Base-by-base conservation (phyloP, 2,329 filamentous ascomycete species). In the Sclerotinia sclerotiorum region DNA sequence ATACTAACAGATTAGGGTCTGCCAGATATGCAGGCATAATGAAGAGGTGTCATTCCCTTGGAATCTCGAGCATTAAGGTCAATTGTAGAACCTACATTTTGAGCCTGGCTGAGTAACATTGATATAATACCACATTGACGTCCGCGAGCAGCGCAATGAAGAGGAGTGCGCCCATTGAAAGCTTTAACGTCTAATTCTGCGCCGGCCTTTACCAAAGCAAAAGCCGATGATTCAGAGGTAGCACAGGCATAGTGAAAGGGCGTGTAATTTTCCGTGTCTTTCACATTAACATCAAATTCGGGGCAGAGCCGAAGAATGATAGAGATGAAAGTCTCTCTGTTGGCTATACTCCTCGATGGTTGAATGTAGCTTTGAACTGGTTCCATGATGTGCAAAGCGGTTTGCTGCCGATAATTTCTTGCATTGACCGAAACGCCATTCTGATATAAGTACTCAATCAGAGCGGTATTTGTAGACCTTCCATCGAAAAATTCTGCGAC, bases 71-170 rank as follows among this genome's bases (percentile, higher is more conserved):
- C 35, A 27, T 70, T 42, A 24, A 72, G 21, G 1, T 44, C n/a
- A 17, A 63, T 51, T 0, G 32, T 15, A 0, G 54, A 44, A 24
- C 32, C 51, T 27, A 48, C 60, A 10, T 32, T 6, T 39, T 68
- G 48, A 57, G 32, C 35, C 24, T 58, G 19, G 17, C 48, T n/a
- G 4, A 70, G 54, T 11, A 73, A 56, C 35, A 73, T 66, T 1
- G 81, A 79, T 24, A 83, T 65, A 46, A 65, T 52, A 42, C 72
- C 69, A 52, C 60, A 69, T 44, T 69, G 51, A 13, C 67, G 39
- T 10, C 56, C 64, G 19, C 68, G 58, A 32, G 71, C 64, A 32
- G 72, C 70, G 42, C 69, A 61, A 46, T 72, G 72, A 46, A 73
- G 51, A 13, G 67, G 65, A 4, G 69, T 70, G 13, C 46, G 66